These are phyloP conservation scores for Pisolithus albus DNA, from an alignment of 768 basidiomycete genomes.

Conservation along the genomic window DNA sequence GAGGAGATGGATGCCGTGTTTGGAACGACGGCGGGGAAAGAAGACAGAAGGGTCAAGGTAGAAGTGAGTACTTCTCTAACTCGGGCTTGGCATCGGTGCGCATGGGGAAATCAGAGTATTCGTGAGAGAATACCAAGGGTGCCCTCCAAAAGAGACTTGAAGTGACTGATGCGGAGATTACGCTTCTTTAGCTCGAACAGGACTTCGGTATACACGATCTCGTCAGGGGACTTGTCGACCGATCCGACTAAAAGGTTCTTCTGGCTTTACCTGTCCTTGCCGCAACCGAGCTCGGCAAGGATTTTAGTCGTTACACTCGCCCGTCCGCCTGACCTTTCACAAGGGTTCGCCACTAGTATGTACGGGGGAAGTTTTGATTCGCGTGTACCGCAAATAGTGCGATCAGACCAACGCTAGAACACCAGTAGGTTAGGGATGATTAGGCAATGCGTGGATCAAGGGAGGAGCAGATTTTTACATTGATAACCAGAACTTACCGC, in stretches of 20 bases:
- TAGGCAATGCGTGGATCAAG: too few species aligned
- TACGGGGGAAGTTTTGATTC: too few species aligned
- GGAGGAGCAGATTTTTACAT: too few species aligned
- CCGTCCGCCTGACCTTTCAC: too few species aligned
- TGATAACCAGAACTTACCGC: too few species aligned
- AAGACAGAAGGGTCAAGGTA: conserved; percentile 43
- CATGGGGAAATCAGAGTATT: neutral
- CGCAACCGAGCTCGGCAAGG: neutral
- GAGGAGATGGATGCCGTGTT: conserved; percentile 75
- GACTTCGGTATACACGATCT: conserved; percentile 45
- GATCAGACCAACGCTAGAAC: too few species aligned
- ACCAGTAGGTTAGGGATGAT: too few species aligned
- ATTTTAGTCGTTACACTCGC: too few species aligned
- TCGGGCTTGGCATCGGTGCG: neutral
- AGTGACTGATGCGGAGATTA: neutral
- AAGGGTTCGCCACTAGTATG: too few species aligned
- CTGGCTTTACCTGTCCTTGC: neutral
- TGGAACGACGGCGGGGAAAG: conserved; percentile 46
- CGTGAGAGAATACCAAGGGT: neutral
- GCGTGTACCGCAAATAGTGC: too few species aligned
- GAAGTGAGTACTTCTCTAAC: conserved; percentile 37
- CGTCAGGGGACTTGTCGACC: neutral
- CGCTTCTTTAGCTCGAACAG: conserved; percentile 42
- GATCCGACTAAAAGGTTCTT: neutral
- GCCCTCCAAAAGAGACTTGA: neutral